Percentiles rank a stretch among this genome's conserved stretches.
These are phyloP conservation scores for Aspergillus ellipticus DNA, from an alignment of 495 filamentous ascomycete genomes.

Conservation along the genomic window DNA sequence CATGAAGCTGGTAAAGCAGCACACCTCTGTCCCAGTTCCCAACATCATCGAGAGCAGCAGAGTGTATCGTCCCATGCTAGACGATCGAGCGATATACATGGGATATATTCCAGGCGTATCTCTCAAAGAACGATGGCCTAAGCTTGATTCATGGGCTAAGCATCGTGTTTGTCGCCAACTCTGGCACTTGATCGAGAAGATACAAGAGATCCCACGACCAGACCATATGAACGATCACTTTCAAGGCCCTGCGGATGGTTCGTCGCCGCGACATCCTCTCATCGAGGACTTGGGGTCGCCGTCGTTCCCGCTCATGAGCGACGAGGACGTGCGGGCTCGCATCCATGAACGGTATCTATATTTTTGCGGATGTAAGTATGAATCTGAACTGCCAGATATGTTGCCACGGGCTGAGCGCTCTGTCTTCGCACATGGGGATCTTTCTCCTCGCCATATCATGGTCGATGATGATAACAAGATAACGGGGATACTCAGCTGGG, in stretches of 20 bases:
- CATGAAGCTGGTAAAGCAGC: conserved; percentile 25
- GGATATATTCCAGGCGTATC: conserved; percentile 16
- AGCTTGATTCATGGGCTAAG: conserved; percentile 25
- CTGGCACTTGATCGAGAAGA: conserved; percentile 30
- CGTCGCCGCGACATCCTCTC: conserved; percentile 24
- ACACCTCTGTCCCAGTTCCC: conserved; percentile 26
- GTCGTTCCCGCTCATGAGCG: conserved; percentile 23
- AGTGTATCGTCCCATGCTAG: neutral
- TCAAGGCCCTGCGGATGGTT: conserved; percentile 35
- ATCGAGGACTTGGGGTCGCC: conserved; percentile 30
- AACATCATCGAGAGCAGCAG: conserved; percentile 9
- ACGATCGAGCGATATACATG: conserved; percentile 25
- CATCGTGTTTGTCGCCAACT: conserved; percentile 30
- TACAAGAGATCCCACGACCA: conserved; percentile 25
- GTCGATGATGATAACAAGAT: conserved; percentile 32
- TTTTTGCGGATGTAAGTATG: conserved; percentile 25
- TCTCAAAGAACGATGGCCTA: conserved; percentile 27
- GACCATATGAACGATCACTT: conserved; percentile 21
- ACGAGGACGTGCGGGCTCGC: conserved; percentile 28
- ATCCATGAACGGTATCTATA: conserved; percentile 38
- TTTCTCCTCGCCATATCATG: conserved; percentile 34
- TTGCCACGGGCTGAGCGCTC: conserved; percentile 28
- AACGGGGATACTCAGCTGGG: conserved; percentile 45
- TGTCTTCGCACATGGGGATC: conserved; percentile 28
- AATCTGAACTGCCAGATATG: conserved; percentile 27